Percentiles rank a stretch among this genome's conserved stretches.
Evolutionary conservation across 345 rosid genomes (phyloP).

Genomic region (Stellera chamaejasme): DNA sequence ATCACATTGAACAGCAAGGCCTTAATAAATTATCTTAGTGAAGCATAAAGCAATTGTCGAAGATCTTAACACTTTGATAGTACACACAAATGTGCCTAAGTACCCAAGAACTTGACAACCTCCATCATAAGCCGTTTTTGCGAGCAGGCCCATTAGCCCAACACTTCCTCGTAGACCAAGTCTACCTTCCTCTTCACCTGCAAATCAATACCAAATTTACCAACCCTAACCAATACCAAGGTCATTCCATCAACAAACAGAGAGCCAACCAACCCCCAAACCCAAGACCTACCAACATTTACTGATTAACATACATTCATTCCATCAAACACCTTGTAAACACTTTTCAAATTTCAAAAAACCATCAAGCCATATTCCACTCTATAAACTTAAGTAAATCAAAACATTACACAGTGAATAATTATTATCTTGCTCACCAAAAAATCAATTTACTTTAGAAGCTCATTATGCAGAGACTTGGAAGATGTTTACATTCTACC

Average conservation of each 20-base stretch:
- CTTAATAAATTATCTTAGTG: slow-evolving; percentile 4
- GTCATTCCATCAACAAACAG: neutral
- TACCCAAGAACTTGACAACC: slow-evolving; percentile 95
- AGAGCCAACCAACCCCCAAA: slow-evolving; percentile 6
- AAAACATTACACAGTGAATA: no score
- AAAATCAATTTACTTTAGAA: no score
- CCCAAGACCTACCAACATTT: neutral
- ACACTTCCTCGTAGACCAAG: slow-evolving; percentile 92
- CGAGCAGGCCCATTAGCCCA: slow-evolving; percentile 95
- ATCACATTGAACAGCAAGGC: no score
- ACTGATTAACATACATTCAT: no score
- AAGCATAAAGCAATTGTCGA: slow-evolving; percentile 5
- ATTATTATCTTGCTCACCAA: no score
- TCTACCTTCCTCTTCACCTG: slow-evolving; percentile 86
- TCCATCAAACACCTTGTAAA: slow-evolving; percentile 2
- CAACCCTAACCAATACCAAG: slow-evolving; percentile 3
- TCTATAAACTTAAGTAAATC: no score
- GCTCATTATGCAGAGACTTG: no score
- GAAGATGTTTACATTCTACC: no score
- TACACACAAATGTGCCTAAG: slow-evolving; percentile 14
- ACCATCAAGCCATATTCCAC: no score
- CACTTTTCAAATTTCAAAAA: slow-evolving; percentile 1
- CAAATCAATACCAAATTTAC: slow-evolving; percentile 7
- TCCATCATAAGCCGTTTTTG: slow-evolving; percentile 73
- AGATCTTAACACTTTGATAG: slow-evolving; percentile 1